Evolutionary conservation across 228 moss, liverwort and hornwort species (phyloP).

Genomic region (Sphagnum magellanicum): DNA sequence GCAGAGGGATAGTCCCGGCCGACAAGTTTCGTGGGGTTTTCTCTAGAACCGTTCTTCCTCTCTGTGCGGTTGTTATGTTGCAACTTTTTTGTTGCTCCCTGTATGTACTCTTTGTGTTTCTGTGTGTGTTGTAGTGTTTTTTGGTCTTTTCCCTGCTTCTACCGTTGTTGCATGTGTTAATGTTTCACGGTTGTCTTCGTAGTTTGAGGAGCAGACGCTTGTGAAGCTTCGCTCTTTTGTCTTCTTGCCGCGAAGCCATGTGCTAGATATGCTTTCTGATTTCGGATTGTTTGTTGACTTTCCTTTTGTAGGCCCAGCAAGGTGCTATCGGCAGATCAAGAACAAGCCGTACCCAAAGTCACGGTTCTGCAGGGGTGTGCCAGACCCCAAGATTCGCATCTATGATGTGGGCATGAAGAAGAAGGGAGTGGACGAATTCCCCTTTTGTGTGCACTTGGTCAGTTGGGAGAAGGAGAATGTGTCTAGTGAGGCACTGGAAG

Average conservation of each 20-base stretch:
- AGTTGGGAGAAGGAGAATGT: constrained; percentile 90
- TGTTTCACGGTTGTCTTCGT: not conserved
- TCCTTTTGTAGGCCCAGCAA: constrained; percentile 54
- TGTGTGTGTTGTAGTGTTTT: not conserved
- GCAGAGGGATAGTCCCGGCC: too few species aligned
- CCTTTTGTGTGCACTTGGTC: constrained; percentile 71
- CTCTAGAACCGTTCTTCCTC: too few species aligned
- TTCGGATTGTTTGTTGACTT: not conserved
- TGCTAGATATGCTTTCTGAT: not conserved
- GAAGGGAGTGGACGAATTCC: constrained; percentile 48
- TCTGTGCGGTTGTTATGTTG: not conserved
- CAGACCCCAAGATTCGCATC: constrained; percentile 79
- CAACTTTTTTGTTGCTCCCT: not conserved
- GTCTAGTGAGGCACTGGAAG: constrained; percentile 42
- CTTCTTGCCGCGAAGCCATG: not conserved
- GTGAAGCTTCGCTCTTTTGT: not conserved
- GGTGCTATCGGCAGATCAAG: constrained; percentile 89
- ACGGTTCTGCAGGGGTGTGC: constrained; percentile 77
- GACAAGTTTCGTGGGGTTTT: too few species aligned
- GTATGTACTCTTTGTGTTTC: not conserved
- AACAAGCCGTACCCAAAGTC: constrained; percentile 91
- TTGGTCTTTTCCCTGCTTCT: not conserved
- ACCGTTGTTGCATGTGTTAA: not conserved
- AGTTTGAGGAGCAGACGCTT: not conserved
- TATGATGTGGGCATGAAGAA: constrained; percentile 66